Base-by-base conservation (phyloP, 352 stramenopile species). In the Phytophthora sansomeana region DNA sequence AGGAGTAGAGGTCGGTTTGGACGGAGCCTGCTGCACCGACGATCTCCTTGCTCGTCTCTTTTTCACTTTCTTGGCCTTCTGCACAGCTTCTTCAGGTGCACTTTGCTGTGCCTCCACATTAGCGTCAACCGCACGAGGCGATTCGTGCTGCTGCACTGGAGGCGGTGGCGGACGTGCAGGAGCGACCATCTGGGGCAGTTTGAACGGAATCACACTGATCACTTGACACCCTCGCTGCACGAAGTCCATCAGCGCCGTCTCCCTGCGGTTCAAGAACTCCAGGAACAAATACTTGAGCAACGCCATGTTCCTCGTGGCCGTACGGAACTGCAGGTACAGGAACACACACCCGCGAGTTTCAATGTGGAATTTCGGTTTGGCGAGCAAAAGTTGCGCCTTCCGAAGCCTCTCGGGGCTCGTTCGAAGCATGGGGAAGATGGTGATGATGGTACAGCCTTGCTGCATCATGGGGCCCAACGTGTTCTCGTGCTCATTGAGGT, bases 401-500 rank as follows among this genome's bases (percentile, higher is more conserved):
- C 17, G 8, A 4, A 38, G 67, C 11, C 46, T 43, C 43, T 43
- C 5, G 1, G 17, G 17, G 36, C 63, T 70, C 2, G 28, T 44
- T 28, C 67, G 24, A 1, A 64, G 48, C 42, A 84, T 58, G 0
- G 80, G 82, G 43, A 80, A 66, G 28, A 91, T 46, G 14, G 70
- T 76, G 42, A 91, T 54, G 38, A 85, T 77, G 1, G 72, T 74
- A 14, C 57, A 69, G 24, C 64, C 63, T 0, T 71, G 46, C 17
- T 72, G 57, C 57, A 83, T 67, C 50, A 85, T 83, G 44, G 72
- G 41, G 13, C 55, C 41, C 29, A 90, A 30, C 13, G 78, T 87
- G 28, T 65, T 69, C 56, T 87, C 77, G 11, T 87, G 73, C 13
- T 77, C 65, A 26, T 74, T 74, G 52, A 89, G 63, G 47, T 78